These are phyloP conservation scores for Neofusicoccum ribis DNA, from an alignment of 2,329 filamentous ascomycete species.

Conservation along the genomic window DNA sequence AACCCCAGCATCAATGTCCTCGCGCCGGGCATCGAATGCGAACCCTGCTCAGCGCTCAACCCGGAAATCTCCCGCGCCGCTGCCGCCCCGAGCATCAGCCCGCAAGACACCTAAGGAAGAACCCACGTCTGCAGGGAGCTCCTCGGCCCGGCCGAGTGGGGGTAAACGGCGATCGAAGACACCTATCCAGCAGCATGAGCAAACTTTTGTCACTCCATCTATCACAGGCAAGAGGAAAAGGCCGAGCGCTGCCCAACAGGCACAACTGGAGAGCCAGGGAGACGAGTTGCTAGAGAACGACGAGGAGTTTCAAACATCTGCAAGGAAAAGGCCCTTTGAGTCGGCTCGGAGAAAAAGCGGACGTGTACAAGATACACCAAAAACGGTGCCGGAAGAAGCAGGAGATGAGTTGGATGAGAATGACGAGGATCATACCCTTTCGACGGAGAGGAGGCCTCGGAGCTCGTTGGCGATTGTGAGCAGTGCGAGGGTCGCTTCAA, in stretches of 20 bases:
- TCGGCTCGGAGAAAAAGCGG: constrained; percentile 20
- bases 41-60: neutral
- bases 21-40: constrained; percentile 12
- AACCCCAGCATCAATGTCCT: constrained; percentile 22
- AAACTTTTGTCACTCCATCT: constrained; percentile 26
- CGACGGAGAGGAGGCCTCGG: neutral
- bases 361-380: constrained; percentile 25
- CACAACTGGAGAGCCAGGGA: constrained; percentile 26
- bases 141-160: neutral
- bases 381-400: constrained; percentile 27
- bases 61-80: neutral
- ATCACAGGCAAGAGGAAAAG: constrained; percentile 14
- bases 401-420: constrained; percentile 24
- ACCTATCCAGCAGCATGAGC: constrained; percentile 27
- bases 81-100: constrained; percentile 24
- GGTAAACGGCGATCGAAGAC: constrained; percentile 4
- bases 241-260: constrained; percentile 19
- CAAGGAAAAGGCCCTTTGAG: constrained; percentile 25
- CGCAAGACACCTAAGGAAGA: constrained; percentile 29
- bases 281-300: constrained; percentile 37
- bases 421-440: constrained; percentile 18
- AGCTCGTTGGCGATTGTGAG: neutral
- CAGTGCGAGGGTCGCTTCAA: neutral
- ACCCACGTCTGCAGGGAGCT: constrained; percentile 25
- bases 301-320: constrained; percentile 27